These are phyloP conservation scores for Dipodascopsis uninucleata DNA, from an alignment of 805 yeast species.

Conservation along the genomic window DNA sequence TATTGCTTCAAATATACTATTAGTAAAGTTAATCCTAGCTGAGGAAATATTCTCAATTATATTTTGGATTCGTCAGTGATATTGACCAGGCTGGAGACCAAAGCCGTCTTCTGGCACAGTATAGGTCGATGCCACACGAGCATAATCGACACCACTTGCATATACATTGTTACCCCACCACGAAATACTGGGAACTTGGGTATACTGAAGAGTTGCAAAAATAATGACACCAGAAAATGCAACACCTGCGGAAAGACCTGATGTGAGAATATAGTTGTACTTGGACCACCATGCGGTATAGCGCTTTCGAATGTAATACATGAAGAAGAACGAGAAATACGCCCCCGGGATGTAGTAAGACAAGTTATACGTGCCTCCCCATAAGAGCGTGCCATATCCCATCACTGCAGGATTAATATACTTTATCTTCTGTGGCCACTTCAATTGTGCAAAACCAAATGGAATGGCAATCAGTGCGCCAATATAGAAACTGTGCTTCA, in stretches of 20 bases:
- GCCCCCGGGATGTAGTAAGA: constrained; percentile 42
- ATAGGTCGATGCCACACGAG: constrained; percentile 7
- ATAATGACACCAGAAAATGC: constrained; percentile 59
- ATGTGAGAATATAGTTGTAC: constrained; percentile 62
- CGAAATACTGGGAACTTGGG: constrained; percentile 36
- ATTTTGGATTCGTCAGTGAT: constrained; percentile 6
- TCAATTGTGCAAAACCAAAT: constrained; percentile 10
- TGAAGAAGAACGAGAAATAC: constrained; percentile 49
- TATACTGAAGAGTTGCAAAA: constrained; percentile 47
- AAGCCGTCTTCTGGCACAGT: constrained; percentile 16
- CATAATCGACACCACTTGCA: constrained; percentile 22
- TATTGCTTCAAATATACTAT: too few species aligned
- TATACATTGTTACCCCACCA: constrained; percentile 59
- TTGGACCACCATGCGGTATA: constrained; percentile 72
- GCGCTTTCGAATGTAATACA: constrained; percentile 52
- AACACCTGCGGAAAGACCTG: constrained; percentile 63
- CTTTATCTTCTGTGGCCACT: constrained; percentile 5
- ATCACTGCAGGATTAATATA: constrained; percentile 27
- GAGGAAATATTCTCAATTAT: too few species aligned
- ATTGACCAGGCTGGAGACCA: constrained; percentile 36
- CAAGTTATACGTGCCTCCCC: constrained; percentile 18
- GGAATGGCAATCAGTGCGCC: constrained; percentile 14
- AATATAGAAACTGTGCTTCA: constrained; percentile 14
- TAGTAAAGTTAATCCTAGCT: too few species aligned
- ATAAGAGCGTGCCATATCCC: constrained; percentile 25